Conservation (phyloP, 352 stramenopile genomes). For the Phytophthora foliorum region DNA sequence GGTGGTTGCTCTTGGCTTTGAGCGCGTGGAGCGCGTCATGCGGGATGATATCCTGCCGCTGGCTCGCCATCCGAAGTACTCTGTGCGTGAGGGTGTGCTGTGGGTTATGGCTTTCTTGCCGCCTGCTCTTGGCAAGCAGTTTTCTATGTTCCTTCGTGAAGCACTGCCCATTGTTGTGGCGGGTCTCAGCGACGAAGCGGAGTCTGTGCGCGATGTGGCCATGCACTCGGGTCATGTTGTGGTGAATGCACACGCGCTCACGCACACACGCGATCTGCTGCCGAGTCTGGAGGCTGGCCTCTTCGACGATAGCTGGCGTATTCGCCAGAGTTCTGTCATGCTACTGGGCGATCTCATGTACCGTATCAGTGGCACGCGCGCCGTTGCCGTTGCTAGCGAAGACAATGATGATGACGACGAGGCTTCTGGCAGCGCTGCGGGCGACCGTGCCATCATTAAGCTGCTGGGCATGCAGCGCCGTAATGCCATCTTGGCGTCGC, state of each 20-base stretch:
- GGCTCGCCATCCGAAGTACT: conserved; percentile 93
- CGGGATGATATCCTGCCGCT: conserved; percentile 97
- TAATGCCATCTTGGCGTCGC: conserved; percentile 96
- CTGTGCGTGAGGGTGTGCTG: conserved; percentile 98
- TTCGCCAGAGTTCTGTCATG: conserved; percentile 97
- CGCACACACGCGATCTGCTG: conserved; percentile 97
- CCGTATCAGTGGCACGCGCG: conserved; percentile 97
- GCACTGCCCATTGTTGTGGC: conserved; percentile 97
- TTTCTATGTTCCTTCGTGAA: conserved; percentile 94
- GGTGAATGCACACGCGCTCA: conserved; percentile 97
- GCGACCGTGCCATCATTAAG: conserved; percentile 90
- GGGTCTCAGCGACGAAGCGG: conserved; percentile 98
- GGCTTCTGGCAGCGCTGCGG: conserved; percentile 80
- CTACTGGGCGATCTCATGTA: conserved; percentile 97
- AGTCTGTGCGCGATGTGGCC: conserved; percentile 98
- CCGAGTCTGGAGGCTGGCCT: conserved; percentile 97
- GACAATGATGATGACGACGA: conserved; percentile 83
- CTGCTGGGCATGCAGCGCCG: conserved; percentile 94
- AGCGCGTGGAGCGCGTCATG: conserved; percentile 78
- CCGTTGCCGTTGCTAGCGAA: conserved; percentile 60
- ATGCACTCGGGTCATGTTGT: conserved; percentile 98
- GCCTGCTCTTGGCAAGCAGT: conserved; percentile 93
- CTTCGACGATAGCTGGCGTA: conserved; percentile 98
- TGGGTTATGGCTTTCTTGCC: conserved; percentile 99
- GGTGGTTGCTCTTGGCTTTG: conserved; percentile 86